A percentile compares a stretch with the other conserved stretches of the same genome.
Conservation (phyloP, 2,329 filamentous ascomycete species). For the Stemphylium vesicarium region DNA sequence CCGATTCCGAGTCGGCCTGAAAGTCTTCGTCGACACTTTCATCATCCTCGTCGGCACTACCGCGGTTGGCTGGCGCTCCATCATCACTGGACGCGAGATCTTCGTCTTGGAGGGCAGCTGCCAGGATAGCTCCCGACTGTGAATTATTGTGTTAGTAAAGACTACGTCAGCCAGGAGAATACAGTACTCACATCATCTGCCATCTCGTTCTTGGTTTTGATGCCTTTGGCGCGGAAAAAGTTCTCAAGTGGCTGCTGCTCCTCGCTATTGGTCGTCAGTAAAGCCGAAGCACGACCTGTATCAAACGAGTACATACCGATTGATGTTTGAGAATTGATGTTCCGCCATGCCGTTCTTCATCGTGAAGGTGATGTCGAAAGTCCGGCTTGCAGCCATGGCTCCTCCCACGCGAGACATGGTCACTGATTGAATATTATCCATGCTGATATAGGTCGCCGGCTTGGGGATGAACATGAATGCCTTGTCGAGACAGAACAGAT, state of each 20-base stretch:
- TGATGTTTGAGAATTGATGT: constrained; percentile 98
- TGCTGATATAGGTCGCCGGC: constrained; percentile 94
- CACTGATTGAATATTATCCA: constrained; percentile 88
- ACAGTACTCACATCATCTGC: constrained; percentile 79
- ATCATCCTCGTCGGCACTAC: constrained; percentile 93
- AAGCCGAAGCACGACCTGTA: neutral
- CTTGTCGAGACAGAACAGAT: constrained; percentile 96
- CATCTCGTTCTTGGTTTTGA: constrained; percentile 98
- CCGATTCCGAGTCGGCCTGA: constrained; percentile 86
- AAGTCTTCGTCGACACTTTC: constrained; percentile 98
- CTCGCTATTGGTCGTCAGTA: constrained; percentile 61
- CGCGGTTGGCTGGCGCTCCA: constrained; percentile 76
- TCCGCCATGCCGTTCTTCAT: constrained; percentile 87
- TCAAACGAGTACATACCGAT: constrained; percentile 62
- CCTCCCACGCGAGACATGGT: constrained; percentile 96
- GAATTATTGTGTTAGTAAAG: constrained; percentile 31
- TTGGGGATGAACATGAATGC: constrained; percentile 99
- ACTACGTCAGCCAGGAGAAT: neutral
- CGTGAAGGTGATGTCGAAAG: constrained; percentile 94
- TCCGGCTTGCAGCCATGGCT: constrained; percentile 89
- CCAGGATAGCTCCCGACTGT: constrained; percentile 67
- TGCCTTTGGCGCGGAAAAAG: constrained; percentile 94
- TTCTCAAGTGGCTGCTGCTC: constrained; percentile 95
- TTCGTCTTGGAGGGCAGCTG: constrained; percentile 82
- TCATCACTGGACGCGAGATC: constrained; percentile 81